These are phyloP conservation scores for Blepharisma stoltei DNA, from an alignment of 73 alveolate genomes.

Conservation along the genomic window DNA sequence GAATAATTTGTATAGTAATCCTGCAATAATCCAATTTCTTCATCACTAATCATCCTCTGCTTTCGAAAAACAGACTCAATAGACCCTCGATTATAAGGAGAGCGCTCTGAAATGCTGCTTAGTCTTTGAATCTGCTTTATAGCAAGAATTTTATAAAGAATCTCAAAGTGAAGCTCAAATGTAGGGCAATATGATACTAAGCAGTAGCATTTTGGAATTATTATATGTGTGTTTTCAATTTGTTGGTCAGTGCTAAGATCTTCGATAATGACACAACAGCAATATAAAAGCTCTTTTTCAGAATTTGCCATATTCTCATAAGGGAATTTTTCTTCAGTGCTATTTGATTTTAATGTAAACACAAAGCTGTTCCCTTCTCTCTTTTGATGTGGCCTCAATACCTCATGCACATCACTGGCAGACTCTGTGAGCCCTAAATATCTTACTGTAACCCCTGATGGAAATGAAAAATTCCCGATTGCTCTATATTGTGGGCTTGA, in stretches of 20 bases:
- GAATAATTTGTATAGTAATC: no score
- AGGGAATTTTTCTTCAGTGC: neutral
- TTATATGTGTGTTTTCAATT: neutral
- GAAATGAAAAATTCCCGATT: no score
- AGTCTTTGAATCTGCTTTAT: no score
- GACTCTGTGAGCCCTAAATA: no score
- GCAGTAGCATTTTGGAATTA: neutral
- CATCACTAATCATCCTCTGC: no score
- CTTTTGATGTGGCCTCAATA: neutral
- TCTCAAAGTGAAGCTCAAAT: constrained; percentile 4
- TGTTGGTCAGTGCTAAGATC: neutral
- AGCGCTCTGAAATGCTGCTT: no score
- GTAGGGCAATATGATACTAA: neutral
- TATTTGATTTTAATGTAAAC: neutral
- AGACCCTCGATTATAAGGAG: no score
- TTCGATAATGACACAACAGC: constrained; percentile 17
- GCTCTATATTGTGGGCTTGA: no score
- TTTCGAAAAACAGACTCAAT: no score
- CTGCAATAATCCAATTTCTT: no score
- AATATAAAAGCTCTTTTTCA: neutral
- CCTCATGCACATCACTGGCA: no score
- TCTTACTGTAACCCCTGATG: no score
- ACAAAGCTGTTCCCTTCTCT: constrained; percentile 23
- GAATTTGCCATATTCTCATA: neutral
- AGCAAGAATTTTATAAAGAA: neutral